phyloP scores from a whole-genome alignment of 2,329 filamentous ascomycete genomes.

The Colletotrichum endophyticum region DNA sequence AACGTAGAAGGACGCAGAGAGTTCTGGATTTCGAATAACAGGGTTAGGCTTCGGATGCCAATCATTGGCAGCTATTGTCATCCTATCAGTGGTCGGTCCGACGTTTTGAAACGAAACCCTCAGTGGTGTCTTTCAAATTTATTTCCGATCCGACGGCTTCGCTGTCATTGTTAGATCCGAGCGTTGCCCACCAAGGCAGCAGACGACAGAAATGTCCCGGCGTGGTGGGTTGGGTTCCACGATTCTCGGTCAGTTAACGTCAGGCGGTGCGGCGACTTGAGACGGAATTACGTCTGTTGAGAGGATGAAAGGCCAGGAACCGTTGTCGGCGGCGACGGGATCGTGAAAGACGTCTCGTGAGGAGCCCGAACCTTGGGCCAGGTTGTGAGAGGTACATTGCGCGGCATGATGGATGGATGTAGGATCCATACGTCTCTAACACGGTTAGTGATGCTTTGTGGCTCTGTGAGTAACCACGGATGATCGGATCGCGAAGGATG shows the following conservation, averaged over 20 bases:
- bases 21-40: not conserved
- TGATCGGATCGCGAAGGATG: not conserved
- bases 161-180: not conserved
- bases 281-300: conserved; percentile 1
- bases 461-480: not conserved
- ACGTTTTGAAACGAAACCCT: not conserved
- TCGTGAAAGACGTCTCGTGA: not conserved
- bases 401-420: not conserved
- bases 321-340: not conserved
- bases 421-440: not conserved
- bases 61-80: not conserved
- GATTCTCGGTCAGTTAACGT: not conserved
- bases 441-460: not conserved
- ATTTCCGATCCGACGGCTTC: not conserved
- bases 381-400: not conserved
- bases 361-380: not conserved
- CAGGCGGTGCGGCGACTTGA: not conserved
- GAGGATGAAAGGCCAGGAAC: not conserved
- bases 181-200: not conserved
- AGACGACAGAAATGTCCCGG: not conserved
- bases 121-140: not conserved
- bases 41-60: not conserved
- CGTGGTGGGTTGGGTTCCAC: not conserved
- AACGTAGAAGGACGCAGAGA: not conserved
- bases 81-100: not conserved